Conservation (phyloP, 176 grass and related monocot species). For the Juncus effusus region DNA sequence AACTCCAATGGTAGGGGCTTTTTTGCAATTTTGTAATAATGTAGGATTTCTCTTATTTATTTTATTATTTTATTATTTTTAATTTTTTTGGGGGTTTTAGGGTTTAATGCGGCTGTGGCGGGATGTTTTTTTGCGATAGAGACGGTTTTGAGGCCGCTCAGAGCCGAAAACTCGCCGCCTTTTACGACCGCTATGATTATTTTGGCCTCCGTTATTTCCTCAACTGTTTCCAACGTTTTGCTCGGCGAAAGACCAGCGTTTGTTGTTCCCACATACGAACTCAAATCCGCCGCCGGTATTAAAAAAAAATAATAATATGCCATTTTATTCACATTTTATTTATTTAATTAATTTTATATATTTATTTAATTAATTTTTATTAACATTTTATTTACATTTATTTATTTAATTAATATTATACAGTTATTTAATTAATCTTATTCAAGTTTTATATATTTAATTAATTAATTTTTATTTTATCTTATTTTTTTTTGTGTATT, state of each 20-base stretch:
- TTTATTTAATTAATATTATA: slow-evolving; percentile 75
- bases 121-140: slow-evolving; percentile 98
- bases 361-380: neutral
- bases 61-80: slow-evolving; percentile 8
- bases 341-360: neutral
- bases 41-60: neutral
- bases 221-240: slow-evolving; percentile 94
- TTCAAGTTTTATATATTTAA: neutral
- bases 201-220: slow-evolving; percentile 97
- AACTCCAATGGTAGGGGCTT: no score
- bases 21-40: no score
- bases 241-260: slow-evolving; percentile 90
- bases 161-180: slow-evolving; percentile 92
- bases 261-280: slow-evolving; percentile 94
- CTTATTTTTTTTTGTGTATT: slow-evolving; percentile 21
- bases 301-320: no score
- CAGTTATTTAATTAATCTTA: neutral
- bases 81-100: slow-evolving; percentile 36
- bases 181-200: slow-evolving; percentile 99
- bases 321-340: slow-evolving; percentile 10
- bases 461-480: neutral
- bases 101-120: slow-evolving; percentile 96
- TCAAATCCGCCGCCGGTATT: slow-evolving; percentile 99
- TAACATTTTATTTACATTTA: slow-evolving; percentile 1
- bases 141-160: slow-evolving; percentile 92